Evolutionary conservation across 768 basidiomycete species (phyloP), one percentile per base, ranked within the genome.

Genomic region (Leccinum rimulosum): DNA sequence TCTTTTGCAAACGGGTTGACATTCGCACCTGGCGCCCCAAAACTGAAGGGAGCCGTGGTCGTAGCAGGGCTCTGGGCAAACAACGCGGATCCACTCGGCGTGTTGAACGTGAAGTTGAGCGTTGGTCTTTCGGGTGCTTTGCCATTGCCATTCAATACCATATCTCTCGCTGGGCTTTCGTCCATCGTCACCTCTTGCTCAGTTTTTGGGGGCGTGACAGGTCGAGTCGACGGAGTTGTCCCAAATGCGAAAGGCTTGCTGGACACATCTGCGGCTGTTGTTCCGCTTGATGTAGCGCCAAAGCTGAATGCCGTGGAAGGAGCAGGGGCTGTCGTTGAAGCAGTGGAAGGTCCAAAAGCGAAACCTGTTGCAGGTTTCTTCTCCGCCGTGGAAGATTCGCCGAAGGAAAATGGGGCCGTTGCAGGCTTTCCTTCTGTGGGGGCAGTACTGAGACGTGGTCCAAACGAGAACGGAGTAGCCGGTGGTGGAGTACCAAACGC

Each of bases 171-270:
- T 1, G 90, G 90, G 63, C 90, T 92, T 72, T 91, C 90, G 43
- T 92, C 90, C 90, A 92, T 92, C 57, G 74, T 82, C 63, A 88
- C 82, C 59, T 89, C 89, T 52, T 85, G 80, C 49, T 85, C 86
- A 35, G 77, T 76, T 57, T 78, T 83, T 3, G 89, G 89, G 10
- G 88, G 88, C 0, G 88, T 90, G 6, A 76, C 73, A n/a, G 88
- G 79, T 22, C 86, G 77, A 28, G 77, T 70, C 48, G 71, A 49
- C 11, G 74, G 63, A 12, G 79, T 58, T 33, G 74, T 61, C 35
- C 83, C 84, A 59, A 89, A 88, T 14, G 75, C 45, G 61, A 89
- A 88, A 11, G 80, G 69, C 63, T 84, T 84, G 55, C 69, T 77
- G 6, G 82, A 75, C 9, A 75, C 75, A 61, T 81, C 78, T n/a